Base-by-base conservation (phyloP, 1,284 basidiomycete species). In the Phlebopus sp. region DNA sequence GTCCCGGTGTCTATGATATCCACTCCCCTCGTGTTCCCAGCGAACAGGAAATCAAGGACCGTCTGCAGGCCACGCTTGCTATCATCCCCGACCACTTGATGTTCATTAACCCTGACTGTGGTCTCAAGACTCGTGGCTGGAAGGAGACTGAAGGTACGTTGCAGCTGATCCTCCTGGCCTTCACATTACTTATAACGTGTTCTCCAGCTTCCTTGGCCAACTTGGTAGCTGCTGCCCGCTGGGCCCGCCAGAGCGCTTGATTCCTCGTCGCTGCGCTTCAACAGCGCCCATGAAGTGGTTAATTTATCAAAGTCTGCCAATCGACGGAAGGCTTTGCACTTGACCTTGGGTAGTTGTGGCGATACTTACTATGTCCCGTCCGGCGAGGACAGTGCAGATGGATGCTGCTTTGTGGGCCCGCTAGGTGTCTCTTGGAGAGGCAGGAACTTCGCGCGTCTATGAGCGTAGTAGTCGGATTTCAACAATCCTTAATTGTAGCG, bases 1-100 rank as follows among this genome's bases (percentile, higher is more conserved):
- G 97, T 56, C 96, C 97, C 42, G 96, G 95, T 84, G 92, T 95
- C 65, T 97, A 96, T 70, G 96, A 99, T 75, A 97, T 99, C 74
- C 97, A 98, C 82, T 98, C 95, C 61, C 96, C 96, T 58, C 95
- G 97, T 84, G 92, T 99, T 55, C 97, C 97, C 47, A 77, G 84
- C 52, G 82, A 86, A 63, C 82, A 95, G 71, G 97, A 99, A 79
- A 96, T 99, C 78, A 87, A 87, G 76, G 88, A 96, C 62, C 91
- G 94, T 64, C 81, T 99, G 70, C 81, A 83, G 70, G 74, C 84
- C 57, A 94, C 96, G 81, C 82, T 90, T 59, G 73, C 76, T 52
- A 86, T 89, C 63, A 83, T 96, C 59, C 84, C 89, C 53, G 77
- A 79, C 59, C 79, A 86, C 54, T 78, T 93, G 52, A 82, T 92